These are phyloP conservation scores for Cyamopsis tetragonoloba DNA, from an alignment of 306 rosid species.

Conservation along the genomic window DNA sequence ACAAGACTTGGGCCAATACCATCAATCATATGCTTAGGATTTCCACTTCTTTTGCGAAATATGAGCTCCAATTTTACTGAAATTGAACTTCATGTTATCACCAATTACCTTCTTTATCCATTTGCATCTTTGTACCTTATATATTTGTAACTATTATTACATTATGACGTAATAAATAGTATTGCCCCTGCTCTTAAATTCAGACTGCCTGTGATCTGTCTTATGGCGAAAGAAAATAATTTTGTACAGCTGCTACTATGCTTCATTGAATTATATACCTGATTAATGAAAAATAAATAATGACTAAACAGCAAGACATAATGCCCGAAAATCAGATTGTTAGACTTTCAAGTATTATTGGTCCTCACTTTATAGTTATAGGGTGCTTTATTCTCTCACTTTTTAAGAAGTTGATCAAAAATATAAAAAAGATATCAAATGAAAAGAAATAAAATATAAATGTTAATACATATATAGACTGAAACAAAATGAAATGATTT, in stretches of 20 bases:
- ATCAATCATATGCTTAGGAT: constrained; percentile 73
- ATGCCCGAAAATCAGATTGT: neutral
- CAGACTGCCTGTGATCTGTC: neutral
- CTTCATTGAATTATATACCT: neutral
- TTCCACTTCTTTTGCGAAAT: constrained; percentile 64
- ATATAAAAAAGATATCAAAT: too few relatives aligned
- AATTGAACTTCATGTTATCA: neutral
- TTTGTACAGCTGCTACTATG: constrained; percentile 5
- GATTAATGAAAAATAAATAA: neutral
- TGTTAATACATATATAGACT: too few relatives aligned
- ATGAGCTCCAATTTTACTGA: constrained; percentile 39
- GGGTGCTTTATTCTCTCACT: too few relatives aligned
- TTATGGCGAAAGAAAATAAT: neutral
- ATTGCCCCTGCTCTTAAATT: constrained; percentile 6
- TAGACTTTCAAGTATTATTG: too few relatives aligned
- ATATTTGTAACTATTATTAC: constrained; percentile 19
- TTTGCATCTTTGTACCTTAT: constrained; percentile 13
- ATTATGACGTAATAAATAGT: too few relatives aligned
- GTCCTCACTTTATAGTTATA: too few relatives aligned
- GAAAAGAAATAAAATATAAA: too few relatives aligned
- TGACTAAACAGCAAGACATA: neutral
- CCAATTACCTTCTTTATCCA: neutral
- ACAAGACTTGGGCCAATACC: constrained; percentile 71
- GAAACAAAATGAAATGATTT: too few relatives aligned
- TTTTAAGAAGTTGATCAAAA: too few relatives aligned